These are phyloP conservation scores for Hirsutella rhossiliensis DNA, from an alignment of 2,329 filamentous ascomycete genomes.

Conservation along the genomic window DNA sequence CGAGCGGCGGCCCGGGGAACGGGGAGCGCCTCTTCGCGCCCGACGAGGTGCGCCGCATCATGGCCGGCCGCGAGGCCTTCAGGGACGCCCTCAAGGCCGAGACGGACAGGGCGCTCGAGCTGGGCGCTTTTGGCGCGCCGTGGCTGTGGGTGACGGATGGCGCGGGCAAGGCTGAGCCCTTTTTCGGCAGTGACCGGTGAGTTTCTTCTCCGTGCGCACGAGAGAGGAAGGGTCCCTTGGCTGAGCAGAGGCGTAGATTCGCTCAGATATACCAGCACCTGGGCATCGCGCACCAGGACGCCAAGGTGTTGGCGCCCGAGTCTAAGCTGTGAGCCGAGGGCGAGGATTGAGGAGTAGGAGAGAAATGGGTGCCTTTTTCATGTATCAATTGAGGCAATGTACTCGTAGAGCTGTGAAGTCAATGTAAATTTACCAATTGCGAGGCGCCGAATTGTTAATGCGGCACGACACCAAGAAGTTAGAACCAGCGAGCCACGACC, in stretches of 20 bases:
- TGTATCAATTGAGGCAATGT: too few species aligned
- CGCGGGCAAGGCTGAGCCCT: slow-evolving; percentile 49
- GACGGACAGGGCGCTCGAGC: slow-evolving; percentile 49
- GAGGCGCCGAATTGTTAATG: too few species aligned
- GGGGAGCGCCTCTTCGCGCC: slow-evolving; percentile 30
- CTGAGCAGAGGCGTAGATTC: slow-evolving; percentile 32
- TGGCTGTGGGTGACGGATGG: slow-evolving; percentile 59
- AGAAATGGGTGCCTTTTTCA: too few species aligned
- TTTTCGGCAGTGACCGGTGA: slow-evolving; percentile 65
- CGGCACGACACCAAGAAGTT: too few species aligned
- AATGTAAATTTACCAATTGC: too few species aligned
- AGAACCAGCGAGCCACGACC: too few species aligned
- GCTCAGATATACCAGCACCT: slow-evolving; percentile 58
- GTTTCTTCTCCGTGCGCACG: slow-evolving; percentile 1
- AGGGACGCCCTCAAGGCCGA: slow-evolving; percentile 35
- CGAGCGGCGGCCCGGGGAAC: not conserved
- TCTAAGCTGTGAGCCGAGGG: slow-evolving; percentile 26
- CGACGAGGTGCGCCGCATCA: slow-evolving; percentile 40
- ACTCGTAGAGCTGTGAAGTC: too few species aligned
- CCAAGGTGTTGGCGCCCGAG: slow-evolving; percentile 22
- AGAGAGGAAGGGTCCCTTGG: not conserved
- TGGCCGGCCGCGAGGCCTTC: slow-evolving; percentile 37
- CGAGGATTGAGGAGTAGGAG: not conserved
- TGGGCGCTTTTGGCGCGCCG: slow-evolving; percentile 64
- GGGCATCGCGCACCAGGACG: slow-evolving; percentile 44